Conservation (phyloP, 2,329 filamentous ascomycete species). For the Akanthomyces dipterigenus region DNA sequence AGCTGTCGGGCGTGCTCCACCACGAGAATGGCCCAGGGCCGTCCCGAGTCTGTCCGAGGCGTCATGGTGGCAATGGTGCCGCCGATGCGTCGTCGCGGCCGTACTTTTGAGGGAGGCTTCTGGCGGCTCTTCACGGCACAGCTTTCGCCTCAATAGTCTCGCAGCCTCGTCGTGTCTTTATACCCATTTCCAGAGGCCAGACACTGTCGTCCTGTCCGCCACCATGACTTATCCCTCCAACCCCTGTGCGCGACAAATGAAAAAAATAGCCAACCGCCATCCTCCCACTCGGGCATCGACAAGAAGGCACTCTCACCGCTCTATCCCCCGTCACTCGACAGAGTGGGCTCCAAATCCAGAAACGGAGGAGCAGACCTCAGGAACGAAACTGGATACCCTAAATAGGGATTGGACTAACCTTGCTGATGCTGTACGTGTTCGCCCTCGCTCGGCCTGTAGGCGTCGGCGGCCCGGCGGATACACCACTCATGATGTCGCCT, state of each 20-base stretch:
- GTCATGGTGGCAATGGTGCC: neutral
- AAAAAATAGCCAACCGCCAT: neutral
- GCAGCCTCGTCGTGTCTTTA: neutral
- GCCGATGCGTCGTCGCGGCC: neutral
- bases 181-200: neutral
- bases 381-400: neutral
- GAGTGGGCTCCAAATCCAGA: neutral
- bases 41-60: constrained; percentile 13
- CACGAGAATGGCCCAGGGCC: neutral
- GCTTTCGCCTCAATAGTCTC: neutral
- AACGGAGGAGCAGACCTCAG: constrained; percentile 1
- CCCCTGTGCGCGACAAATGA: neutral
- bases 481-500: constrained; percentile 24
- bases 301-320: neutral
- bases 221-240: neutral
- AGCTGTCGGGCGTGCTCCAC: neutral
- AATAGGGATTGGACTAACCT: constrained; percentile 23
- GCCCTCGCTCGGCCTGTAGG: constrained; percentile 24
- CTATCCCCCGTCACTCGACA: constrained; percentile 1
- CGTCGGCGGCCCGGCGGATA: constrained; percentile 29
- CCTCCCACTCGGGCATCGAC: constrained; percentile 6
- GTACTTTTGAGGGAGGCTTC: neutral
- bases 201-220: neutral
- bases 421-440: constrained; percentile 37
- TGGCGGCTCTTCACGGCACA: neutral